Evolutionary conservation across 1,284 basidiomycete genomes (phyloP).

Genomic region (Tremellales sp.): DNA sequence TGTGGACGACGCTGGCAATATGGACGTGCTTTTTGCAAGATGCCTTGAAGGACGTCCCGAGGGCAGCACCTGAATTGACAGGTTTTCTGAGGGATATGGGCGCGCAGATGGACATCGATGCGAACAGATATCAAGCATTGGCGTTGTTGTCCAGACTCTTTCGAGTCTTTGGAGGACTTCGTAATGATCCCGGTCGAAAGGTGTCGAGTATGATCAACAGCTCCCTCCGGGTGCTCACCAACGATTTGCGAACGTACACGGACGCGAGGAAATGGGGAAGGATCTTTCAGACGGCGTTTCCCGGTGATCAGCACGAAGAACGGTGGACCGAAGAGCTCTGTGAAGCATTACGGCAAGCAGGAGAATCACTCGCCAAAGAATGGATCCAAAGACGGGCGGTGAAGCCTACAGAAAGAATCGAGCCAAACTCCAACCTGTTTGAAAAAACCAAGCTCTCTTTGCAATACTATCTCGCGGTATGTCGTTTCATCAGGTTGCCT

Average conservation of each 20-base stretch:
- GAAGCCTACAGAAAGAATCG: constrained; percentile 52
- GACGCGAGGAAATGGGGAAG: neutral
- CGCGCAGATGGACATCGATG: neutral
- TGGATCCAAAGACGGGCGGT: constrained; percentile 1
- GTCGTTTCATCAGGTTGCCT: too few species aligned
- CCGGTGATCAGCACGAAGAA: neutral
- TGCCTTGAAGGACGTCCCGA: constrained; percentile 4
- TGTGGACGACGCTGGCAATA: constrained; percentile 17
- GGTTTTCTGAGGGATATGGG: constrained; percentile 5
- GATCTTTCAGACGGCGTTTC: constrained; percentile 4
- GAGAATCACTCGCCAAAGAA: constrained; percentile 3
- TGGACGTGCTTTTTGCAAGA: constrained; percentile 15
- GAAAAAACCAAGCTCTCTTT: constrained; percentile 23
- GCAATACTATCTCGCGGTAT: constrained; percentile 28
- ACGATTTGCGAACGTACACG: neutral
- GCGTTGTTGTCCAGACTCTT: neutral
- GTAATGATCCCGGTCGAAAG: constrained; percentile 11
- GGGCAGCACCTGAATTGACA: neutral
- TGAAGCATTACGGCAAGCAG: neutral
- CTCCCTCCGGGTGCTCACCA: neutral
- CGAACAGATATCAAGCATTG: neutral
- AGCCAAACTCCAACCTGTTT: constrained; percentile 51
- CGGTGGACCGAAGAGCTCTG: constrained; percentile 14
- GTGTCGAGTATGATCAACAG: constrained; percentile 2
- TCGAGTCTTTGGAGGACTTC: constrained; percentile 2